Evolutionary conservation across 2,329 filamentous ascomycete species (phyloP), one percentile per base, ranked within the genome.

Genomic region (Alternaria ventricosa): DNA sequence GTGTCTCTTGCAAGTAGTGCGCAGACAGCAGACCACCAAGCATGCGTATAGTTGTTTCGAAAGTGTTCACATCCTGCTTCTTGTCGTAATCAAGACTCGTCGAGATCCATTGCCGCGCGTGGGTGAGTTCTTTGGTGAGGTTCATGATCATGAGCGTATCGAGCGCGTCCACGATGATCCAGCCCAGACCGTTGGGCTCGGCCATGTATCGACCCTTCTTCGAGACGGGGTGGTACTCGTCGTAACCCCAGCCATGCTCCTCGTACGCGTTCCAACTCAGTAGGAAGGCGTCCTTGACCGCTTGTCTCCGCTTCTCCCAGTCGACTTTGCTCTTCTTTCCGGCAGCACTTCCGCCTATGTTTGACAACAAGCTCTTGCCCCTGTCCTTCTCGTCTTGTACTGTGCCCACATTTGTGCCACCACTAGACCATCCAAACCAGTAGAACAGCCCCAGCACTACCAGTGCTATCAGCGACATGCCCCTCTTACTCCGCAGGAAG

Each of bases 111-210:
- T 97, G 88, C 60, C 95, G 87, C 27, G 96, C 95, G 75, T 96
- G 90, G 41, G 89, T 87, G 43, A 99, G 86, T 65, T 94, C 90
- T 30, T 89, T 91, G 13, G 95, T 98, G 68, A 97, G 85, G 79
- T 98, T 98, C 96, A 99, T 99, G 65, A 99, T 85, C 83, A 99
- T 99, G 86, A 98, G 88, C 1, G 96, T 99, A 80, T 99, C 96
- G 67, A 99, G 84, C 12, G 95, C 90, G 82, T 99, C 96, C 61
- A 99, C 91, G 66, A 99, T 97, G 75, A 98, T 98, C 96, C 96
- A 99, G 28, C 96, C 96, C 81, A 99, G 86, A 25, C 95, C 96
- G 66, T 93, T 89, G 4, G 91, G 77, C 51, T 80, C 87, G 7
- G 93, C 90, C 95, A 99, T 98, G 73, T 96, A 89, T 55, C 85